phyloP scores from a whole-genome alignment of 2,329 filamentous ascomycete genomes.

The Fusarium stilboides region DNA sequence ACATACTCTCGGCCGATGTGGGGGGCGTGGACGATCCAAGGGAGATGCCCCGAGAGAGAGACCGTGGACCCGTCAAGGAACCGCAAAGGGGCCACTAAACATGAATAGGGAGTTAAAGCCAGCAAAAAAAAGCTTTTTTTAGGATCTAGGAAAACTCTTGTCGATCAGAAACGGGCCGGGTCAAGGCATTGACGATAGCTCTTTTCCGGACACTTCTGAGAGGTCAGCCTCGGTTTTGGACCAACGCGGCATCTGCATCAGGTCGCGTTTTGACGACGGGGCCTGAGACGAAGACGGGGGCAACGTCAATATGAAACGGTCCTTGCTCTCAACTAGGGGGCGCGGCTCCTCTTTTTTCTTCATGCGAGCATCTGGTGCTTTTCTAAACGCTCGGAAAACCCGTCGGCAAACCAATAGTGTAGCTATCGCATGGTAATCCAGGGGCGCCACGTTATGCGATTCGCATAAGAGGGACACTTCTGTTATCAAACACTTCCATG shows the following conservation, averaged over 20 bases:
- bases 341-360: conserved; percentile 39
- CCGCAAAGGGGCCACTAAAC: conserved; percentile 33
- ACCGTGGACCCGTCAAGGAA: conserved; percentile 42
- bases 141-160: conserved; percentile 37
- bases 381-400: not conserved
- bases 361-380: conserved; percentile 33
- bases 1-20: conserved; percentile 45
- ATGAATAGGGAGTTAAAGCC: not conserved
- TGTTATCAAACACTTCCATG: conserved; percentile 17
- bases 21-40: conserved; percentile 45
- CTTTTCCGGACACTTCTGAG: not conserved
- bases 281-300: conserved; percentile 44
- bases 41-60: conserved; percentile 45
- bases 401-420: not conserved
- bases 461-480: conserved; percentile 18
- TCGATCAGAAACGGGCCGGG: conserved; percentile 29
- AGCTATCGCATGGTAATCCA: too few relatives aligned
- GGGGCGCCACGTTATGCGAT: conserved; percentile 1
- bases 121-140: conserved; percentile 38
- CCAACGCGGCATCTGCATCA: conserved; percentile 28
- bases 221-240: conserved; percentile 4
- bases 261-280: conserved; percentile 43
- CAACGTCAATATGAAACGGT: conserved; percentile 47
- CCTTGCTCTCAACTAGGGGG: conserved; percentile 34
- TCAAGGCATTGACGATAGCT: conserved; percentile 30